A percentile compares a stretch with the other conserved stretches of the same genome.
Evolutionary conservation across 257 asterid genomes (phyloP).

Genomic region (Cynanchum wilfordii): DNA sequence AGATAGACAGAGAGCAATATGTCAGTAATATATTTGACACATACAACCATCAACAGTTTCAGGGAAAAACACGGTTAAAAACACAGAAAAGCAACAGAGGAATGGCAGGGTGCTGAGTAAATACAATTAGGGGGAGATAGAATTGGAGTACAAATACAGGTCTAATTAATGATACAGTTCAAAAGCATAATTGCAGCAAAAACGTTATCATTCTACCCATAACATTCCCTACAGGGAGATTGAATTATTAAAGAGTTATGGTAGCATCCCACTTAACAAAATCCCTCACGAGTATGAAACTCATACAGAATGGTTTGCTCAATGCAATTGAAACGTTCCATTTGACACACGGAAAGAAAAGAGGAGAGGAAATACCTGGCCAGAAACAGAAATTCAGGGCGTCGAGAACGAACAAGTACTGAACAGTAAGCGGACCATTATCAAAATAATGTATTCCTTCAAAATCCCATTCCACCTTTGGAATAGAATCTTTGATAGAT

Average conservation of each 20-base stretch:
- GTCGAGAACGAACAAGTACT: constrained; percentile 86
- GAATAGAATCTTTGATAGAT: constrained; percentile 56
- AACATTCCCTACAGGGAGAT: background rate
- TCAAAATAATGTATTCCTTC: constrained; percentile 96
- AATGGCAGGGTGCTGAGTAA: background rate
- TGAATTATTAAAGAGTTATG: background rate
- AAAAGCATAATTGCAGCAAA: background rate
- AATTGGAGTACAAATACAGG: background rate
- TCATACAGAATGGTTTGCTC: background rate
- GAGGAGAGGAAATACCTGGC: constrained; percentile 61
- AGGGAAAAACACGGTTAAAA: background rate
- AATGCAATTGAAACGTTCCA: background rate
- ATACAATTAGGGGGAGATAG: background rate
- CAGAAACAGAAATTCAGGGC: constrained; percentile 95
- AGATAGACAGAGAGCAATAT: background rate
- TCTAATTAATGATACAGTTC: background rate
- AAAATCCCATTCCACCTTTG: constrained; percentile 90
- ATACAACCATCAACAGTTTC: background rate
- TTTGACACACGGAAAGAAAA: background rate
- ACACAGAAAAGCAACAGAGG: background rate
- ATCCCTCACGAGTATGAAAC: background rate
- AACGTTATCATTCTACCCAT: background rate
- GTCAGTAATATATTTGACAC: constrained; percentile 3
- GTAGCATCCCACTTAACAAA: background rate
- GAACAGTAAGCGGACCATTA: constrained; percentile 89